Conservation (phyloP, 148 eudicot genomes). For the Chenopodium berlandieri region DNA sequence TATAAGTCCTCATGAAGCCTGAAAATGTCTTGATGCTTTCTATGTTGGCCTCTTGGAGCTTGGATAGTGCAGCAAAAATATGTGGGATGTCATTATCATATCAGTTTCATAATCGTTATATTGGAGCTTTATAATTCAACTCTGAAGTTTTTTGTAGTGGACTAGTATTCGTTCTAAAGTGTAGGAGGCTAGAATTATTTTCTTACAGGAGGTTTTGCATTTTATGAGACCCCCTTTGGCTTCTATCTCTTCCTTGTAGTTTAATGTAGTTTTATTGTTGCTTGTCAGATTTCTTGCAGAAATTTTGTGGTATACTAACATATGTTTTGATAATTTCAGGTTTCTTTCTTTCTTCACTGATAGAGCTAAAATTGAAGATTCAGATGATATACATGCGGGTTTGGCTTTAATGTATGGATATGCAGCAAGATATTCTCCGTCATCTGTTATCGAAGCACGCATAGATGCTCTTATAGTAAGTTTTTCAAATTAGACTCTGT, state of each 20-base stretch:
- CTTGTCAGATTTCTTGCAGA: neutral
- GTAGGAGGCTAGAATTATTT: neutral
- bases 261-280: neutral
- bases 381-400: slow-evolving; percentile 98
- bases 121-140: neutral
- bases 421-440: slow-evolving; percentile 99
- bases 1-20: neutral
- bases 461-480: slow-evolving; percentile 98
- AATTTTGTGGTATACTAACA: slow-evolving; percentile 2
- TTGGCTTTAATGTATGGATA: slow-evolving; percentile 98
- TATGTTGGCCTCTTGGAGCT: neutral
- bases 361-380: slow-evolving; percentile 74
- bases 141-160: neutral
- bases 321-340: slow-evolving; percentile 43
- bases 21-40: neutral
- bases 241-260: neutral
- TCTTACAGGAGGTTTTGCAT: neutral
- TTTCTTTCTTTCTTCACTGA: slow-evolving; percentile 78
- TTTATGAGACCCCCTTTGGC: neutral
- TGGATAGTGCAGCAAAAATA: neutral
- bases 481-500: neutral
- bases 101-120: neutral
- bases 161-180: neutral
- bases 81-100: neutral
- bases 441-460: slow-evolving; percentile 94